Evolutionary conservation across 1,284 basidiomycete genomes (phyloP), one percentile per base, ranked within the genome.

Genomic region (Puccinia triticina): DNA sequence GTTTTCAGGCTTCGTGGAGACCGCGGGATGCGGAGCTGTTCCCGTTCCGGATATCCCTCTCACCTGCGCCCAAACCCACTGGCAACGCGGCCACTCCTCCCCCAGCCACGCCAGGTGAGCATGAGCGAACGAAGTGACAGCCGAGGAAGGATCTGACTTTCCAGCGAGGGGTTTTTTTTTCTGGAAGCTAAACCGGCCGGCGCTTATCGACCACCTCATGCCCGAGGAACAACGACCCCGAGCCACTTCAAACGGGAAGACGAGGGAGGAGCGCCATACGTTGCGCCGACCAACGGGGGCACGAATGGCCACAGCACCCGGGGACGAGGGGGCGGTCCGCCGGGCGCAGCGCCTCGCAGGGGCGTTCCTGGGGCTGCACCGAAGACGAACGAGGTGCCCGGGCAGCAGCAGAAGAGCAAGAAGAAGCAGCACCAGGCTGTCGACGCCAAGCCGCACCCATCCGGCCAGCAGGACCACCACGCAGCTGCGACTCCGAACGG

Each of bases 171-270:
- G 88, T 90, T 86, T 89, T 90, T 2, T 87, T 59, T 18, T 57
- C 88, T 1, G 87, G 59, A 90, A 1, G 84, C 90, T 26, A 93
- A 92, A 85, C 90, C 92, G 0, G 90, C 91, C 0, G 94, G 94
- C 26, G 89, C 95, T 0, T 97, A 98, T 87, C 90, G 95, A 2
- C 95, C 95, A 0, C 95, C 95, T 8, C 94, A 95, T 40, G 95
- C 96, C 0, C 90, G 96, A 2, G 96, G 96, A 0, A 89, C 92
- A 0, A 91, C 92, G 55, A 94, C 94, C 0, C 94, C 95, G 0
- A 89, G 91, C 16, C 92, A 93, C 55, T 98, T 92, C 89, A 94
- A 93, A 87, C 91, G 94, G 21, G 93, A 95, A 86, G 95, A 96
- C 84, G 93, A 94, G 85, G 92, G 92, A 91, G 91, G 7, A 88